Evolutionary conservation across 2,329 filamentous ascomycete genomes (phyloP).

Genomic region (Ilyonectria mors-panacis): DNA sequence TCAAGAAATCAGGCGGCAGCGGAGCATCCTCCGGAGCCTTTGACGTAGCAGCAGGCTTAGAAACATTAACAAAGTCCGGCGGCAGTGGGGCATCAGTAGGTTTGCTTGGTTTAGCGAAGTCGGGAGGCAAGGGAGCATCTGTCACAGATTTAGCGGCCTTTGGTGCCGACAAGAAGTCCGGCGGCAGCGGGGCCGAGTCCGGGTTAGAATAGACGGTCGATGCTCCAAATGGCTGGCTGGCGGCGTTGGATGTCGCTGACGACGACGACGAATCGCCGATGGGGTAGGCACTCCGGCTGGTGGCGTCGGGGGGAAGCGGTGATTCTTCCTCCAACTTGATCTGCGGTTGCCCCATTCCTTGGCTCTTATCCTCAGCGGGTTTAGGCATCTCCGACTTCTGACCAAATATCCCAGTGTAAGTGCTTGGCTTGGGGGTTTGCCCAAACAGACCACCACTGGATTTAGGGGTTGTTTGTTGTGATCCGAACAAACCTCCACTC

Average conservation of each 20-base stretch:
- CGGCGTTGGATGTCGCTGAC: slow-evolving; percentile 59
- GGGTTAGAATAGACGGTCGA: slow-evolving; percentile 47
- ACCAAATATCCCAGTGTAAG: slow-evolving; percentile 45
- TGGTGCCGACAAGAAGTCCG: slow-evolving; percentile 51
- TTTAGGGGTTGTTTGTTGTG: slow-evolving; percentile 43
- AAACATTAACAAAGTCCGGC: slow-evolving; percentile 51
- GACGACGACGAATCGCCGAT: slow-evolving; percentile 68
- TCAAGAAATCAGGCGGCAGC: slow-evolving; percentile 51
- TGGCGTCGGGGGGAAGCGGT: slow-evolving; percentile 70
- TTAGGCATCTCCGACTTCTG: slow-evolving; percentile 38
- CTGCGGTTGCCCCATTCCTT: slow-evolving; percentile 50
- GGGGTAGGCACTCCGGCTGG: slow-evolving; percentile 66
- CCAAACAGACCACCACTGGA: slow-evolving; percentile 37
- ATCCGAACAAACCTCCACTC: slow-evolving; percentile 39
- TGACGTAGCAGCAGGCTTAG: slow-evolving; percentile 38
- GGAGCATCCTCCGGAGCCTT: slow-evolving; percentile 47
- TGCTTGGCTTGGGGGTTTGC: slow-evolving; percentile 39
- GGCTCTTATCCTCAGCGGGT: slow-evolving; percentile 24
- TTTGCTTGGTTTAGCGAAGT: slow-evolving; percentile 49
- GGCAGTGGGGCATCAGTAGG: slow-evolving; percentile 48
- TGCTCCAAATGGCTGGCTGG: slow-evolving; percentile 49
- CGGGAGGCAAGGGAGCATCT: slow-evolving; percentile 52
- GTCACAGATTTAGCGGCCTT: slow-evolving; percentile 33
- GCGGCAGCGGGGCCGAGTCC: slow-evolving; percentile 61
- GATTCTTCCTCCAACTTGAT: slow-evolving; percentile 56